A percentile compares a stretch with the other conserved stretches of the same genome.
phyloP scores from a whole-genome alignment of 2,329 filamentous ascomycete genomes.

The Fusarium concolor region DNA sequence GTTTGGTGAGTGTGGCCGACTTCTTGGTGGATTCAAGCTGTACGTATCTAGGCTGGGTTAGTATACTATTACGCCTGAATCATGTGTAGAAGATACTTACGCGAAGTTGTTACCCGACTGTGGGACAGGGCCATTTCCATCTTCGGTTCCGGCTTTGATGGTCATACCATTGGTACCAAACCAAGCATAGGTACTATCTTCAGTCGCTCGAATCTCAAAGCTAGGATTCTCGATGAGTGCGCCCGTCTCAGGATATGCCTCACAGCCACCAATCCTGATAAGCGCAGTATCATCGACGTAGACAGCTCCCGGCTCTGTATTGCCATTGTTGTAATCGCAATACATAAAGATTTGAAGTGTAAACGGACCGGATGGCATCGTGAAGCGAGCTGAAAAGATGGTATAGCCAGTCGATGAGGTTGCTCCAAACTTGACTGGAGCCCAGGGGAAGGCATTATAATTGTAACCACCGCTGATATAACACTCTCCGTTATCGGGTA shows the following conservation, averaged over 20 bases:
- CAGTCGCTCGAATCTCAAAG: conserved; percentile 5
- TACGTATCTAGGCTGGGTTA: not conserved
- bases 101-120: not conserved
- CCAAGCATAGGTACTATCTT: conserved; percentile 10
- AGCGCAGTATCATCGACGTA: conserved; percentile 13
- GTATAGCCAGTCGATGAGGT: conserved; percentile 12
- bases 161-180: not conserved
- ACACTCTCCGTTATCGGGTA: not conserved
- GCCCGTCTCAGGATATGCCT: conserved; percentile 8
- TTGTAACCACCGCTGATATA: not conserved
- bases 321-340: not conserved
- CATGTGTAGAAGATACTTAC: not conserved
- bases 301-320: not conserved
- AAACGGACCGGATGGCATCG: not conserved
- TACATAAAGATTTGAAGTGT: not conserved
- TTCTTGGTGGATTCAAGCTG: not conserved
- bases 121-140: not conserved
- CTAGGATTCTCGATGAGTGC: conserved; percentile 8
- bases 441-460: rapidly evolving
- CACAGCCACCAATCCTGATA: not conserved
- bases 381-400: not conserved
- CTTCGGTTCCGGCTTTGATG: not conserved
- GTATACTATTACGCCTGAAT: rapidly evolving
- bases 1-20: not conserved
- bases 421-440: not conserved